Evolutionary conservation across 352 stramenopile species (phyloP).

Genomic region (Aphanomyces euteiches): DNA sequence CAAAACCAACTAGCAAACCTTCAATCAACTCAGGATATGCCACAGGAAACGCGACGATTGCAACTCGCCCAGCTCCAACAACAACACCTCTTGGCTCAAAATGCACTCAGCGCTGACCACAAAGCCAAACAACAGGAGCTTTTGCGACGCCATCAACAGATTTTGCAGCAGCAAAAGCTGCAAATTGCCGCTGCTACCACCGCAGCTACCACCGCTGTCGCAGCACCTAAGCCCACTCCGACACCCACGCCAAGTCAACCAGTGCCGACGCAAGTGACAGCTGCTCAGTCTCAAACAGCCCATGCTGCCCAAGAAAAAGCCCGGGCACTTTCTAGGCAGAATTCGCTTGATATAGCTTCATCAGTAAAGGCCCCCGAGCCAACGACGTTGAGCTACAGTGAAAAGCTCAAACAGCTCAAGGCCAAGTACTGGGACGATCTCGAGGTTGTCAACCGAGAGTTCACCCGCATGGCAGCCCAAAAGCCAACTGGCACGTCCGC

Average conservation of each 20-base stretch:
- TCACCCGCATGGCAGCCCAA: conserved; percentile 80
- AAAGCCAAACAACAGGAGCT: conserved; percentile 77
- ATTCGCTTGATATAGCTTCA: conserved; percentile 7
- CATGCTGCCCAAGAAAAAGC: conserved; percentile 36
- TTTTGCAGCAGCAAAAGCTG: conserved; percentile 62
- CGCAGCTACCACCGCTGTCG: conserved; percentile 29
- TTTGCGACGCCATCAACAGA: conserved; percentile 75
- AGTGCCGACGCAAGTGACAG: conserved; percentile 27
- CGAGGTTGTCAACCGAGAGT: conserved; percentile 78
- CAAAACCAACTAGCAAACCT: conserved; percentile 69
- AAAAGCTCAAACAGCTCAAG: conserved; percentile 70
- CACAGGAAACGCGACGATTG: conserved; percentile 44
- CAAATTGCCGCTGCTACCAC: conserved; percentile 27
- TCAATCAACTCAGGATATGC: conserved; percentile 60
- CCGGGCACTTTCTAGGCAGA: conserved; percentile 20
- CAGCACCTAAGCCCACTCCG: neutral
- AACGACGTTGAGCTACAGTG: conserved; percentile 47
- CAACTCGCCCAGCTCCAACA: neutral
- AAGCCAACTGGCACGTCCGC: conserved; percentile 64
- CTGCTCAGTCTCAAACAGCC: conserved; percentile 36
- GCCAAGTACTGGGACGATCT: conserved; percentile 81
- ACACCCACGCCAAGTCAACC: conserved; percentile 29
- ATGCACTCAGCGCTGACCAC: conserved; percentile 63
- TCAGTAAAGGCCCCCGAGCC: conserved; percentile 26
- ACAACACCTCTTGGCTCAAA: conserved; percentile 58